Percentiles rank a stretch among this genome's conserved stretches.
phyloP scores from a whole-genome alignment of 2,329 filamentous ascomycete genomes.

The Tolypocladium amazonense region DNA sequence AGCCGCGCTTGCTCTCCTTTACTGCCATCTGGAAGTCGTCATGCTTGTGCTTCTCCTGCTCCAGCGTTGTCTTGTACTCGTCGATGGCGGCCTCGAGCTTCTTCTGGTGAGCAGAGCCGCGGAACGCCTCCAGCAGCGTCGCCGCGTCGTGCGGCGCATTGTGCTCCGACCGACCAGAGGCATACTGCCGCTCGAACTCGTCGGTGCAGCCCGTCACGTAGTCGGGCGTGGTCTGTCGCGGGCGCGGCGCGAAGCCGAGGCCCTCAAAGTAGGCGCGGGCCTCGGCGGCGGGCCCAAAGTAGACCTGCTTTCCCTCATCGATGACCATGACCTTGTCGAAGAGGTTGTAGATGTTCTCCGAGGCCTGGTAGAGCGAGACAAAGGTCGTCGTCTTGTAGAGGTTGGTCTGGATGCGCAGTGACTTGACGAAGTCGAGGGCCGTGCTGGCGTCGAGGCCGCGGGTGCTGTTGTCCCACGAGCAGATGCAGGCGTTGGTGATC shows the following conservation, averaged over 20 bases:
- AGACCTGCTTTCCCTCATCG: slow-evolving; percentile 64
- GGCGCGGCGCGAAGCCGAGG: slow-evolving; percentile 64
- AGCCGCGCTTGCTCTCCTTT: slow-evolving; percentile 65
- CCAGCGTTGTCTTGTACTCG: slow-evolving; percentile 53
- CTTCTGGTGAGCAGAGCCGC: slow-evolving; percentile 47
- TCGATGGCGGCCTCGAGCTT: slow-evolving; percentile 55
- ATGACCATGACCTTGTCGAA: slow-evolving; percentile 83
- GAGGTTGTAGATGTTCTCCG: slow-evolving; percentile 66
- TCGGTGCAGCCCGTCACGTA: slow-evolving; percentile 77
- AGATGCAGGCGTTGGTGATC: slow-evolving; percentile 59
- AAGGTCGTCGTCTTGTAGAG: slow-evolving; percentile 78
- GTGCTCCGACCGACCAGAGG: slow-evolving; percentile 50
- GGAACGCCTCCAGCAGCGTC: slow-evolving; percentile 59
- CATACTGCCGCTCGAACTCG: slow-evolving; percentile 71
- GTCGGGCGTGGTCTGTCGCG: slow-evolving; percentile 70
- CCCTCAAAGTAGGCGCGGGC: slow-evolving; percentile 67
- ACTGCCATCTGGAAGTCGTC: slow-evolving; percentile 71
- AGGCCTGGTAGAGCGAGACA: slow-evolving; percentile 78
- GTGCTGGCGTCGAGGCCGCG: slow-evolving; percentile 59
- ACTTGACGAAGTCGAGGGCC: slow-evolving; percentile 56
- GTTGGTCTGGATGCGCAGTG: slow-evolving; percentile 70
- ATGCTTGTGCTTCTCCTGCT: slow-evolving; percentile 54
- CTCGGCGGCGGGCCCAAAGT: slow-evolving; percentile 57
- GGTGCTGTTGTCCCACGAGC: slow-evolving; percentile 68
- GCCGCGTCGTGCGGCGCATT: slow-evolving; percentile 61